Conservation (phyloP, 78 protist species). For the Dictyostelium discoideum region dicty_2.7 NC_007088.5:576501-577000, state of each 20-base stretch:
- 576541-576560: slow-evolving; percentile 1
- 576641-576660: slow-evolving; percentile 98
- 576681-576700: slow-evolving; percentile 22
- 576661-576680: slow-evolving; percentile 86
- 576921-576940: slow-evolving; percentile 77
- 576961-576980: neutral
- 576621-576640: slow-evolving; percentile 97
- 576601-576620: slow-evolving; percentile 76
- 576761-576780: slow-evolving; percentile 50
- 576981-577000: neutral
- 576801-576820: slow-evolving; percentile 78
- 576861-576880: slow-evolving; percentile 43
- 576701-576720: neutral
- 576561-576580: slow-evolving; percentile 7
- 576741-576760: neutral
- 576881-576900: slow-evolving; percentile 77
- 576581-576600: slow-evolving; percentile 8
- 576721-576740: neutral
- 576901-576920: slow-evolving; percentile 64
- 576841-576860: slow-evolving; percentile 78
- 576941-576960: slow-evolving; percentile 35
- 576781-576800: slow-evolving; percentile 84
- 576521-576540: slow-evolving; percentile 60
- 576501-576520: slow-evolving; percentile 77
- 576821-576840: slow-evolving; percentile 87